Base-by-base conservation (phyloP, 108 stramenopile species). In the Bacterosira constricta region DNA sequence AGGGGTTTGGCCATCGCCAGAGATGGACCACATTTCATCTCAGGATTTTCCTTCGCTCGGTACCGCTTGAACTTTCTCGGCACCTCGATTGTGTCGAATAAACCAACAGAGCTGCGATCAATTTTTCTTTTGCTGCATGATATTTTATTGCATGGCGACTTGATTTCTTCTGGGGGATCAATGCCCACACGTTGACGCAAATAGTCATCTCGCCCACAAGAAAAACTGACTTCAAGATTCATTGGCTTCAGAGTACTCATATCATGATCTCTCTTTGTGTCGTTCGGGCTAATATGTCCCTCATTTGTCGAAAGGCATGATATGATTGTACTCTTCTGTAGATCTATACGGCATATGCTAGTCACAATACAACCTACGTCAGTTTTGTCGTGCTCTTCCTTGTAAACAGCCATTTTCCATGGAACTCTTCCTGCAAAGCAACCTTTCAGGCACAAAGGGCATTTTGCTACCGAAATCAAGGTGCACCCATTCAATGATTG, bases 81-180 rank as follows among this genome's bases (percentile, higher is more conserved):
- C 30, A 26, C n/a, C 44, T 50, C 38, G 7, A 17, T 3, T 35
- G 57, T 18, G 7, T 32, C 8, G 18, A 37, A 15, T 32, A 25
- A 31, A 4, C 39, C 6, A 46, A 39, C 20, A 27, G 17, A 21
- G 37, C 13, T 27, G 23, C 15, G 11, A n/a, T 39, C 66, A 34
- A 34, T 26, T 31, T 36, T 45, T 1, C 30, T 17, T 50, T 62
- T 35, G 15, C 5, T 26, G 10, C 25, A 9, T 1, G 13, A 5
- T 26, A 7, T 13, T 13, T 27, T 4, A 2, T 56, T 30, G 27
- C 42, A 23, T n/a, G 21, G 20, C 41, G 8, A n/a, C 37, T 42
- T 41, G 31, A 41, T 50, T 62, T 52, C 50, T 54, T 68, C 66
- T 21, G 75, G 75, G n/a, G 75, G 75, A 55, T 76, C 75, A 18